Base-by-base conservation (phyloP, 2,329 filamentous ascomycete genomes). In the Pseudogymnoascus sp. region DNA sequence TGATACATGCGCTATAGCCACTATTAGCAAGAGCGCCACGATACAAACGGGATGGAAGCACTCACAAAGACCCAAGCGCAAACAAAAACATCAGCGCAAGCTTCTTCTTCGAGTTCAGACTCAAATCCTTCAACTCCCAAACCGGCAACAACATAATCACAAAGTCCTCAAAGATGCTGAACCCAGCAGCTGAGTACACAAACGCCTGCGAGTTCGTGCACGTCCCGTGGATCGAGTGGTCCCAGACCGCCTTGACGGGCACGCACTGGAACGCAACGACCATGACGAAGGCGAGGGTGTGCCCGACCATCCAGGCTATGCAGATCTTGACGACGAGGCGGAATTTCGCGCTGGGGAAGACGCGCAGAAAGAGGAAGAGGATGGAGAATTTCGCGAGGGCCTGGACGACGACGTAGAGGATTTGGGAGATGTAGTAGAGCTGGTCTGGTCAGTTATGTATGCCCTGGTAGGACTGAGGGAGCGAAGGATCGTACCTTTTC, bases 81-180 rank as follows among this genome's bases (percentile, higher is more conserved):
- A 89, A 89, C 1, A 87, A 87, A 53, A 88, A 74, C 50, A 87
- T 78, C 19, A 89, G 73, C 40, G 88, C 88, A 17, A 83, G 78
- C 73, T 88, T 89, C 68, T 88, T 86, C 67, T 85, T 88, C 65
- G 73, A 77, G 1, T 85, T 85, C 17, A 89, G 73, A 33, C 83
- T 82, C 79, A 89, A 83, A 50, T 79, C 78, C 2, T 83, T 83
- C 62, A 89, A 72, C 38, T 88, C 83, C 1, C 85, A 85, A 76
- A 88, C 84, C 0, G 86, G 86, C 9, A 88, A 76, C 59, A 87
- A 82, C 11, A 89, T 75, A 33, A 89, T 83, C 31, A 83, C 82
- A 33, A 89, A 74, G 65, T 89, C 87, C 21, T 86, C 87, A 61
- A 86, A 82, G 67, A 89, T 86, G 73, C 88, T 88, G 63, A 88